Evolutionary conservation across 805 yeast species (phyloP).

Genomic region (Brettanomyces anomalus): DNA sequence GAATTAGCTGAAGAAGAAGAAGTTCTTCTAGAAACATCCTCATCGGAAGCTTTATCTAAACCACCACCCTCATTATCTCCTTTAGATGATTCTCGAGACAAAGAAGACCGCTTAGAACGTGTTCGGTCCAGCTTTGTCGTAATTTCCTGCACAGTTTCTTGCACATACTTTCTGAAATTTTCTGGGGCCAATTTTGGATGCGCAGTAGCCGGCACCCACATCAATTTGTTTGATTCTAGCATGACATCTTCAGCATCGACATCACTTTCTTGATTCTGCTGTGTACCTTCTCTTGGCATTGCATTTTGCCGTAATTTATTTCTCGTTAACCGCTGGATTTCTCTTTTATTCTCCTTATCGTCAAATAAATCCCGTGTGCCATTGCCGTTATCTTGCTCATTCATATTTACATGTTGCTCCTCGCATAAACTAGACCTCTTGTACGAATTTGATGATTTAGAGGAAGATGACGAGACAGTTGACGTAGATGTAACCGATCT

Average conservation of each 20-base stretch:
- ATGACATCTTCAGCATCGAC: constrained; percentile 6
- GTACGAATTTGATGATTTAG: neutral
- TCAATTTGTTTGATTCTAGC: constrained; percentile 36
- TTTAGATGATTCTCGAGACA: constrained; percentile 14
- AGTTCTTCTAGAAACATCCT: neutral
- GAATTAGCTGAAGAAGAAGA: constrained; percentile 3
- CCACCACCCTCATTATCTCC: constrained; percentile 1
- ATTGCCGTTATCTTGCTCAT: neutral
- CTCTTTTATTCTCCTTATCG: neutral
- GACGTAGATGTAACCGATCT: neutral
- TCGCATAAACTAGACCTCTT: constrained; percentile 1
- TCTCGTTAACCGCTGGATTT: neutral
- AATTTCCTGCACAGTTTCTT: constrained; percentile 44
- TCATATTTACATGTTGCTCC: neutral
- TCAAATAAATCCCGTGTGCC: neutral
- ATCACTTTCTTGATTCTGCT: neutral
- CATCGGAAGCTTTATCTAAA: neutral
- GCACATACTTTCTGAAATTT: constrained; percentile 62
- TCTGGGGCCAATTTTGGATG: constrained; percentile 97
- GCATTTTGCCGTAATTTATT: neutral
- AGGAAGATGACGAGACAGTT: neutral
- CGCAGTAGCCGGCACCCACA: constrained; percentile 94
- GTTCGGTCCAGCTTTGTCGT: constrained; percentile 30
- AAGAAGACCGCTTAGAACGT: constrained; percentile 19
- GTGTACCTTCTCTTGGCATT: neutral